These are phyloP conservation scores for Combretum micranthum DNA, from an alignment of 345 rosid genomes.

Conservation along the genomic window DNA sequence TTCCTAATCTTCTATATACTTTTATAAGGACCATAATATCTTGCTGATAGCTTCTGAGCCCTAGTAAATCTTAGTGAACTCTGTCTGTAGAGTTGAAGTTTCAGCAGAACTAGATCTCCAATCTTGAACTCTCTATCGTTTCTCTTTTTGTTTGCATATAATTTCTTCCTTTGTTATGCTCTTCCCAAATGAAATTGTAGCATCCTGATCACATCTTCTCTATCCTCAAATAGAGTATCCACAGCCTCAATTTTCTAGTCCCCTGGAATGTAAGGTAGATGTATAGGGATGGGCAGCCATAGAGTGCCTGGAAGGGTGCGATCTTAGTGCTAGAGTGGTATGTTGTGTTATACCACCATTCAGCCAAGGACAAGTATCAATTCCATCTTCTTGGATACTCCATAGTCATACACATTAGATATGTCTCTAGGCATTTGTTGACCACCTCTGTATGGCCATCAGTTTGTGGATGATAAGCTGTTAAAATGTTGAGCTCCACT, in stretches of 20 bases:
- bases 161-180: background rate
- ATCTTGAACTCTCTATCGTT: background rate
- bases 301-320: constrained; percentile 7
- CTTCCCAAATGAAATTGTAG: background rate
- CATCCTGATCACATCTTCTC: background rate
- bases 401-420: no score
- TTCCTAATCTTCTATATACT: background rate
- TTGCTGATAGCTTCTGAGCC: background rate
- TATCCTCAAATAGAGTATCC: background rate
- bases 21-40: background rate
- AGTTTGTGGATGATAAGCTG: no score
- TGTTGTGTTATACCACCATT: no score
- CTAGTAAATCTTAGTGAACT: background rate
- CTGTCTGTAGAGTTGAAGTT: constrained; percentile 3
- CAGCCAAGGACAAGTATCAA: no score
- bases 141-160: background rate
- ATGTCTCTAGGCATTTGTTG: no score
- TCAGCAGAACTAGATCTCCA: background rate
- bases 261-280: background rate
- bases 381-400: no score
- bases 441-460: no score
- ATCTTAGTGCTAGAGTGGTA: background rate
- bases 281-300: constrained; percentile 4
- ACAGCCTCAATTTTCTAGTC: background rate
- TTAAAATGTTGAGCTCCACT: no score